phyloP scores from a whole-genome alignment of 352 stramenopile genomes.

The Globisporangium orthogonon region DNA sequence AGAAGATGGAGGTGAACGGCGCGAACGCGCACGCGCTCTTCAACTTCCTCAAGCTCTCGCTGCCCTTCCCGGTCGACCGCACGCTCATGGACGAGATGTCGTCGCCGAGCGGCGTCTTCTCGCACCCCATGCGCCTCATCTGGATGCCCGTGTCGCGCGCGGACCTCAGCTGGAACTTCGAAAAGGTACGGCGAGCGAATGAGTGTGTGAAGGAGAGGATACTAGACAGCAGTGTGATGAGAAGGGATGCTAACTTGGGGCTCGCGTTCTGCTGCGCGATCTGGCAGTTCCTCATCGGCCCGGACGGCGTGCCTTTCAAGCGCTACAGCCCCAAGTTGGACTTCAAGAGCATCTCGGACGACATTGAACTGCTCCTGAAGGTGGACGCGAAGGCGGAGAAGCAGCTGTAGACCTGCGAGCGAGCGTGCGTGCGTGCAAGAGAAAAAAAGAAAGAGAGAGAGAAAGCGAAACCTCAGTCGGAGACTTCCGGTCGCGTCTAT shows the following conservation, averaged over 20 bases:
- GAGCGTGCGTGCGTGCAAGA: neutral
- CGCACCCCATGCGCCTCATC: slow-evolving; percentile 76
- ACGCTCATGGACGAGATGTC: slow-evolving; percentile 81
- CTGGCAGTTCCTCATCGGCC: slow-evolving; percentile 64
- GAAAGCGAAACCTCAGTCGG: neutral
- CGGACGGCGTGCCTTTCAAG: slow-evolving; percentile 69
- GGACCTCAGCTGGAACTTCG: slow-evolving; percentile 82
- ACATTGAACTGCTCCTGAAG: slow-evolving; percentile 58
- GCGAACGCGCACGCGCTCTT: slow-evolving; percentile 74
- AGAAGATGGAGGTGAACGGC: slow-evolving; percentile 79
- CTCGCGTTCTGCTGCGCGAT: neutral
- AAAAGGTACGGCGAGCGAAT: slow-evolving; percentile 39
- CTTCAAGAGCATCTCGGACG: slow-evolving; percentile 51
- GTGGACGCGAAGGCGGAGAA: slow-evolving; percentile 30
- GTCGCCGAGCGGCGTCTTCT: slow-evolving; percentile 67
- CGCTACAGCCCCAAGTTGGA: slow-evolving; percentile 77
- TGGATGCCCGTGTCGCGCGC: slow-evolving; percentile 79
- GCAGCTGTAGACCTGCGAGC: slow-evolving; percentile 12
- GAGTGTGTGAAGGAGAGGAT: neutral
- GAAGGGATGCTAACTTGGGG: neutral
- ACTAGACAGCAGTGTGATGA: neutral
- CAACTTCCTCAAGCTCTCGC: slow-evolving; percentile 67
- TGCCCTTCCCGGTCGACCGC: slow-evolving; percentile 65
- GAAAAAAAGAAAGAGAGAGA: neutral
- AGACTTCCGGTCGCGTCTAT: neutral